Evolutionary conservation across 2,329 filamentous ascomycete species (phyloP).

Genomic region (Calonectria pseudoreteaudii): DNA sequence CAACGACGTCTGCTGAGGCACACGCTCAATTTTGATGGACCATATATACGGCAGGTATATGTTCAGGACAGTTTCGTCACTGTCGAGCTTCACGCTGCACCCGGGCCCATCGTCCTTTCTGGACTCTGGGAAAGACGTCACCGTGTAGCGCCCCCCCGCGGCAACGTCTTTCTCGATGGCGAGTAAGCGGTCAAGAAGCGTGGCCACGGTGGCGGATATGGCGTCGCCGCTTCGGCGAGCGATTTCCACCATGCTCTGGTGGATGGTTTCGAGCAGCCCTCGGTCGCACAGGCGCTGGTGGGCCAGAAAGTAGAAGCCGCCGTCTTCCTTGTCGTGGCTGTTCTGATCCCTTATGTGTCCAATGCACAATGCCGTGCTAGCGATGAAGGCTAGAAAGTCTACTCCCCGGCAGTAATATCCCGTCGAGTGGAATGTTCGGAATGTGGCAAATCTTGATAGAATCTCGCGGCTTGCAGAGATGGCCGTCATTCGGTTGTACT

Average conservation of each 20-base stretch:
- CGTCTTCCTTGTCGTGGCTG: constrained; percentile 24
- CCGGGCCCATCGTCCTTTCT: constrained; percentile 38
- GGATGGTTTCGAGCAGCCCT: constrained; percentile 52
- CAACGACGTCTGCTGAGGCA: background rate
- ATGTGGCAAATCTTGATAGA: constrained; percentile 58
- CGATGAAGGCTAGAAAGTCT: constrained; percentile 63
- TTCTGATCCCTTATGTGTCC: constrained; percentile 52
- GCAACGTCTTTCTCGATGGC: constrained; percentile 54
- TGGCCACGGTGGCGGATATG: constrained; percentile 52
- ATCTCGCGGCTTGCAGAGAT: constrained; percentile 63
- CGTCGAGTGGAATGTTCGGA: constrained; percentile 54
- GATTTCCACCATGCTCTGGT: constrained; percentile 51
- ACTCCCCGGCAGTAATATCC: constrained; percentile 58
- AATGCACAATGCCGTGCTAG: constrained; percentile 60
- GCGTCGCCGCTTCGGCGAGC: constrained; percentile 50
- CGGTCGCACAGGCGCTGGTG: constrained; percentile 58
- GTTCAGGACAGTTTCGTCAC: constrained; percentile 37
- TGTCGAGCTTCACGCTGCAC: constrained; percentile 12
- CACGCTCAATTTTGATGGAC: constrained; percentile 48
- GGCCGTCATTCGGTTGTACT: constrained; percentile 59
- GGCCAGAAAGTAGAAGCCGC: constrained; percentile 45
- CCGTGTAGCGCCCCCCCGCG: constrained; percentile 40
- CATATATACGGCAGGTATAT: constrained; percentile 59
- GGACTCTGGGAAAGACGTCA: constrained; percentile 29
- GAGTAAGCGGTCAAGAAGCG: constrained; percentile 55